These are phyloP conservation scores for Panicum hallii DNA, from an alignment of 202 grass and related monocot species.

Conservation along the genomic window DNA sequence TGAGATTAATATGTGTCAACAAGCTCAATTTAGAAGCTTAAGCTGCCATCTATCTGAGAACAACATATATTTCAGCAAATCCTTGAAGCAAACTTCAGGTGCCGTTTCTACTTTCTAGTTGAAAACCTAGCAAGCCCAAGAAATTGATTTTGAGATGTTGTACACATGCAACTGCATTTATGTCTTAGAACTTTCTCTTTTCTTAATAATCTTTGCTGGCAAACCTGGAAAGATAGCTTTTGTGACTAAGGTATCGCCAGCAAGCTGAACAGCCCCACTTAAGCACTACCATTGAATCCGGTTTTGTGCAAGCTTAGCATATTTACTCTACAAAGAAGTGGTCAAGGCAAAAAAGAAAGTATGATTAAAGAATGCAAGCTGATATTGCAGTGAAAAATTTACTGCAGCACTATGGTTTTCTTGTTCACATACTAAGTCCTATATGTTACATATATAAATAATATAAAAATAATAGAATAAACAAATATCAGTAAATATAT, in stretches of 20 bases:
- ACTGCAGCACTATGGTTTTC: neutral
- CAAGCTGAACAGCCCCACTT: neutral
- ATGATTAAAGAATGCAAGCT: slow-evolving; percentile 1
- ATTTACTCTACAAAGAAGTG: neutral
- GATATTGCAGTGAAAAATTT: neutral
- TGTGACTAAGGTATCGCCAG: neutral
- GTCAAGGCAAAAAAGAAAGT: neutral
- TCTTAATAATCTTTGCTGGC: neutral
- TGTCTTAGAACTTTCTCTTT: neutral
- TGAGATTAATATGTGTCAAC: neutral
- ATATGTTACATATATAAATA: neutral
- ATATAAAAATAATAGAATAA: neutral
- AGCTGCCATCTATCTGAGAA: slow-evolving; percentile 1
- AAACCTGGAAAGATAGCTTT: neutral
- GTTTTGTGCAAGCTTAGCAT: neutral
- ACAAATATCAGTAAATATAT: neutral
- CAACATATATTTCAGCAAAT: neutral
- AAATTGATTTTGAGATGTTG: neutral
- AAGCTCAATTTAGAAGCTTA: neutral
- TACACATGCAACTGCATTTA: neutral
- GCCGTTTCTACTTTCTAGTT: neutral
- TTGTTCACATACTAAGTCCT: neutral
- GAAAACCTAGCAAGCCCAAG: neutral
- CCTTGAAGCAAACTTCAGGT: neutral
- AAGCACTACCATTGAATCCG: slow-evolving; percentile 1